These are phyloP conservation scores for Aspergillus quadricinctus DNA, from an alignment of 2,329 filamentous ascomycete genomes.

Conservation along the genomic window DNA sequence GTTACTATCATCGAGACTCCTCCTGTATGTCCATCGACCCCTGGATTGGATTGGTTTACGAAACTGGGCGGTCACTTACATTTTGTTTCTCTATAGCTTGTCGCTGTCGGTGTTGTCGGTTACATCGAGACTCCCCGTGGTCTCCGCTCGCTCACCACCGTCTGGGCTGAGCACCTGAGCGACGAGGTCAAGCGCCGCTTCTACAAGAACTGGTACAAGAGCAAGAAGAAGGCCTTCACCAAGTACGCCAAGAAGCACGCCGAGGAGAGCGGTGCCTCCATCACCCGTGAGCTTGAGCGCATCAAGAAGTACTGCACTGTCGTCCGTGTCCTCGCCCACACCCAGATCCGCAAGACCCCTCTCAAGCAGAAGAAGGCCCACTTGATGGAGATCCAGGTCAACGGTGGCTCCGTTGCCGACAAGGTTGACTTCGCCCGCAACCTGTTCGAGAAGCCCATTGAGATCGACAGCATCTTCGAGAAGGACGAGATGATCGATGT, in stretches of 20 bases:
- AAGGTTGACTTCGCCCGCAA: constrained; percentile 95
- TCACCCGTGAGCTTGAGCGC: constrained; percentile 97
- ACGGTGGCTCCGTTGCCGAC: constrained; percentile 90
- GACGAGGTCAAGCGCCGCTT: constrained; percentile 99
- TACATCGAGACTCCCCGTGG: constrained; percentile 99
- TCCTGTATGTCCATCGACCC: constrained; percentile 66
- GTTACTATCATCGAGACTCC: constrained; percentile 86
- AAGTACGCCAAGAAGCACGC: constrained; percentile 99
- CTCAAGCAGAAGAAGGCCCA: constrained; percentile 99
- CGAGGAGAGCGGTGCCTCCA: constrained; percentile 81
- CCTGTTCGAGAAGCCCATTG: constrained; percentile 98
- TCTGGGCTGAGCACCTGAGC: constrained; percentile 98
- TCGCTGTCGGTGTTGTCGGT: constrained; percentile 98
- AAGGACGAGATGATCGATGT: constrained; percentile 99
- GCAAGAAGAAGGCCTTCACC: constrained; percentile 99
- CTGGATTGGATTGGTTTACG: constrained; percentile 16
- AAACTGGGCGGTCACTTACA: constrained; percentile 1
- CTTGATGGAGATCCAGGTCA: constrained; percentile 99
- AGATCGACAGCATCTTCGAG: constrained; percentile 93
- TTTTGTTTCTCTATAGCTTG: constrained; percentile 65
- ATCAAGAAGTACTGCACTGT: constrained; percentile 99
- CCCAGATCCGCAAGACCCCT: constrained; percentile 97
- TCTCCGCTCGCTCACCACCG: constrained; percentile 97
- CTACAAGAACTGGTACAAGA: constrained; percentile 99
- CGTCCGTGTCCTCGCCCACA: constrained; percentile 98